phyloP scores from a whole-genome alignment of 805 yeast genomes.

The Cyberlindnera amylophila region DNA sequence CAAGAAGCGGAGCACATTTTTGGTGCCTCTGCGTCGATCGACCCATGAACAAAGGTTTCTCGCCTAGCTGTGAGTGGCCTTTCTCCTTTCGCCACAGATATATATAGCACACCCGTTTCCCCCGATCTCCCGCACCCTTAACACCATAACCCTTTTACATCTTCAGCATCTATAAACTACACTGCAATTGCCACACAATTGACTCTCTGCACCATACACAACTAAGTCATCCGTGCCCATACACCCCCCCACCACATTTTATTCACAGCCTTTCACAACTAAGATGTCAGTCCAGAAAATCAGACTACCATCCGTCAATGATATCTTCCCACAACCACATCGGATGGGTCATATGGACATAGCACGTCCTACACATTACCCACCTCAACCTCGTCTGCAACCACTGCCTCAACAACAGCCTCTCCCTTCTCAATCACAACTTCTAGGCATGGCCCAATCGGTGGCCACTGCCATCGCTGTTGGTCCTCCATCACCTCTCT shows the following conservation, averaged over 20 bases:
- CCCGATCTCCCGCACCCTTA: too few species aligned
- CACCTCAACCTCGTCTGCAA: slow-evolving; percentile 4
- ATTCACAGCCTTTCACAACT: background rate
- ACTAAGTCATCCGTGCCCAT: background rate
- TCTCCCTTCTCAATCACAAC: too few species aligned
- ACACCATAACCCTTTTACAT: too few species aligned
- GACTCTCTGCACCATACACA: too few species aligned
- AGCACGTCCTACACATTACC: slow-evolving; percentile 1
- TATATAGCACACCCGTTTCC: slow-evolving; percentile 1
- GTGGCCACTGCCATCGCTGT: background rate
- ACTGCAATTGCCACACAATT: too few species aligned
- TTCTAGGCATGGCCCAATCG: background rate
- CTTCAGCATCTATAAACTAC: too few species aligned
- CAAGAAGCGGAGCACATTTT: slow-evolving; percentile 1
- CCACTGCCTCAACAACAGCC: slow-evolving; percentile 3
- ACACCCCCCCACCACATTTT: background rate
- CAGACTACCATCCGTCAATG: slow-evolving; percentile 27
- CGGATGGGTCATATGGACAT: background rate
- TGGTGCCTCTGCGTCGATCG: slow-evolving; percentile 14
- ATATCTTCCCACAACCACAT: slow-evolving; percentile 21
- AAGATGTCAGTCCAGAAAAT: slow-evolving; percentile 18
- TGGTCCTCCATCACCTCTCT: slow-evolving; percentile 2
- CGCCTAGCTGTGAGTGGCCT: slow-evolving; percentile 3
- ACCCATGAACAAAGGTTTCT: slow-evolving; percentile 12
- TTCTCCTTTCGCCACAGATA: background rate